These are phyloP conservation scores for Helicostylum pulchrum DNA, from an alignment of 192 early-diverging fungal species.

Conservation along the genomic window DNA sequence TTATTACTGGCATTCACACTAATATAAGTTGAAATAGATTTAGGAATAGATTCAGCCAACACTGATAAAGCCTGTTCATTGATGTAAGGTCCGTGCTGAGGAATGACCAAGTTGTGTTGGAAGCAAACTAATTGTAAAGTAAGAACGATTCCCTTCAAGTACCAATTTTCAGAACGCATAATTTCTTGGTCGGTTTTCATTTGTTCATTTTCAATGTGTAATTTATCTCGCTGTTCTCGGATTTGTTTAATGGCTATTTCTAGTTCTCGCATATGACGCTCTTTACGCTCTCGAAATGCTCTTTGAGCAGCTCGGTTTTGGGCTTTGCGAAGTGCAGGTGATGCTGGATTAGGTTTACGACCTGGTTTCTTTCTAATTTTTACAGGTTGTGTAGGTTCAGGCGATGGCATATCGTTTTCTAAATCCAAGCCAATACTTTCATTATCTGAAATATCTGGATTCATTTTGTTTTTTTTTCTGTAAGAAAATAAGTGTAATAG, in stretches of 20 bases:
- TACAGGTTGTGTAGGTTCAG: conserved; percentile 29
- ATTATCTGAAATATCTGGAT: neutral
- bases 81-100: conserved; percentile 32
- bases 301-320: conserved; percentile 91
- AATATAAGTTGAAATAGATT: conserved; percentile 24
- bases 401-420: neutral
- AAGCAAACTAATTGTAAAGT: conserved; percentile 38
- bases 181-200: conserved; percentile 42
- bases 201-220: conserved; percentile 39
- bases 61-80: conserved; percentile 26
- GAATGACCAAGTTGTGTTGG: conserved; percentile 29
- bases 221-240: conserved; percentile 51
- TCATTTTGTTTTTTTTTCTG: neutral
- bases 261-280: conserved; percentile 71
- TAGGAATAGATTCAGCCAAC: conserved; percentile 22
- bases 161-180: conserved; percentile 45
- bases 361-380: conserved; percentile 53
- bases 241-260: conserved; percentile 72
- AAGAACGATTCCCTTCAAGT: conserved; percentile 45
- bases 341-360: conserved; percentile 59
- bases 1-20: conserved; percentile 34
- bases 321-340: conserved; percentile 59
- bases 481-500: neutral
- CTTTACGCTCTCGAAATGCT: conserved; percentile 83
- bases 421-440: neutral